These are phyloP conservation scores for Blastocystis sp. DNA, from an alignment of 352 stramenopile genomes.

Conservation along the genomic window DNA sequence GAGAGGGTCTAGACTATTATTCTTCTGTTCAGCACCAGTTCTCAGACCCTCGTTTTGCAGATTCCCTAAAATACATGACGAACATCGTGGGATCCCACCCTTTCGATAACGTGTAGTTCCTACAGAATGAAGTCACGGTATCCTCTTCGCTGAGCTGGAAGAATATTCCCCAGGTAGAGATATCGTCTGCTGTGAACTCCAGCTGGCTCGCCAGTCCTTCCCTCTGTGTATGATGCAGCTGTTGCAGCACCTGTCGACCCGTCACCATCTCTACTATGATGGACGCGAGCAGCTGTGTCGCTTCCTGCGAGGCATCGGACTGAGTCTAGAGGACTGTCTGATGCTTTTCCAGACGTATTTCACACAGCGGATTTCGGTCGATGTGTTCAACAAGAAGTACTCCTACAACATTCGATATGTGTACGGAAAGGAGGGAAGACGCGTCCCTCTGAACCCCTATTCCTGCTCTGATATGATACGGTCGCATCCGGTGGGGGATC, in stretches of 20 bases:
- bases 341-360: constrained; percentile 76
- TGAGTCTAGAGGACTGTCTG: constrained; percentile 74
- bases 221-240: constrained; percentile 76
- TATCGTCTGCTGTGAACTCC: neutral
- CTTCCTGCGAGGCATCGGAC: constrained; percentile 73
- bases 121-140: neutral
- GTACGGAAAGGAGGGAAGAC: constrained; percentile 68
- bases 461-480: neutral
- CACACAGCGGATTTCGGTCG: constrained; percentile 68
- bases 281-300: constrained; percentile 75
- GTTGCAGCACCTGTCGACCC: constrained; percentile 72
- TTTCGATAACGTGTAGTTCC: neutral
- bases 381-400: constrained; percentile 77
- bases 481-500: neutral
- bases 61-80: neutral
- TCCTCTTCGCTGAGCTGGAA: neutral
- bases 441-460: neutral
- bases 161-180: neutral
- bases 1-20: neutral
- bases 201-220: constrained; percentile 64
- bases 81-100: neutral
- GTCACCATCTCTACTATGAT: constrained; percentile 79
- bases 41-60: neutral
- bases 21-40: neutral
- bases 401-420: constrained; percentile 79